phyloP scores from a whole-genome alignment of 2,329 filamentous ascomycete genomes.

The Pestalotiopsis sp. region DNA sequence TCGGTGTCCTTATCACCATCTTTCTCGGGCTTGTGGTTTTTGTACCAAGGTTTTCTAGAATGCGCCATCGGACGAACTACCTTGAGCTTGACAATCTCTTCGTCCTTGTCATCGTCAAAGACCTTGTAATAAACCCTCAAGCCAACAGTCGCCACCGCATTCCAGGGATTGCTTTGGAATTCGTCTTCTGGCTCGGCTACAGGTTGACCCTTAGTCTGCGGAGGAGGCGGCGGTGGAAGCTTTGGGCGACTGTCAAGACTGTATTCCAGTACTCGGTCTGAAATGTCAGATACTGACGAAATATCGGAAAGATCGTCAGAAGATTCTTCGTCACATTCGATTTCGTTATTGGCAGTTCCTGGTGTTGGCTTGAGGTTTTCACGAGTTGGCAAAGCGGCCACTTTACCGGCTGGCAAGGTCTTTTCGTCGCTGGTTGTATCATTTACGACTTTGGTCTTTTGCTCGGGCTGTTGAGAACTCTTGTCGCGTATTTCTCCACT shows the following conservation, averaged over 20 bases:
- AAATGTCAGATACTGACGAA: constrained; percentile 39
- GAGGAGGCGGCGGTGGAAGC: constrained; percentile 21
- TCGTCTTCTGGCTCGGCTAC: constrained; percentile 55
- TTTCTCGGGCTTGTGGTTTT: constrained; percentile 16
- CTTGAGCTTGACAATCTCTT: constrained; percentile 38
- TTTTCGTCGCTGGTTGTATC: neutral
- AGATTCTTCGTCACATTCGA: constrained; percentile 19
- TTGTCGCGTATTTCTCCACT: neutral
- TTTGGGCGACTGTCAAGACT: constrained; percentile 13
- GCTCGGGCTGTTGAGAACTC: neutral
- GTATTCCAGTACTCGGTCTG: constrained; percentile 40
- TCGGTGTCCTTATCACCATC: constrained; percentile 24
- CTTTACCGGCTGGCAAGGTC: neutral
- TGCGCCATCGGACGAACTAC: constrained; percentile 41
- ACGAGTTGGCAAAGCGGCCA: neutral
- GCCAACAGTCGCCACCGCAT: constrained; percentile 63
- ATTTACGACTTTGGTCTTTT: neutral
- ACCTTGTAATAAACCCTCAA: constrained; percentile 61
- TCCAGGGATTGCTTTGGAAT: constrained; percentile 60
- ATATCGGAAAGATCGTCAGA: constrained; percentile 25
- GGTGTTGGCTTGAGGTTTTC: neutral
- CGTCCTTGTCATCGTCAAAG: constrained; percentile 28
- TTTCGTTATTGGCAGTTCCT: too few relatives aligned
- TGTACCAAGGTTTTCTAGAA: constrained; percentile 25
- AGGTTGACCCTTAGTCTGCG: constrained; percentile 27